Evolutionary conservation across 495 filamentous ascomycete genomes (phyloP).

Genomic region (Xylaria acuta): DNA sequence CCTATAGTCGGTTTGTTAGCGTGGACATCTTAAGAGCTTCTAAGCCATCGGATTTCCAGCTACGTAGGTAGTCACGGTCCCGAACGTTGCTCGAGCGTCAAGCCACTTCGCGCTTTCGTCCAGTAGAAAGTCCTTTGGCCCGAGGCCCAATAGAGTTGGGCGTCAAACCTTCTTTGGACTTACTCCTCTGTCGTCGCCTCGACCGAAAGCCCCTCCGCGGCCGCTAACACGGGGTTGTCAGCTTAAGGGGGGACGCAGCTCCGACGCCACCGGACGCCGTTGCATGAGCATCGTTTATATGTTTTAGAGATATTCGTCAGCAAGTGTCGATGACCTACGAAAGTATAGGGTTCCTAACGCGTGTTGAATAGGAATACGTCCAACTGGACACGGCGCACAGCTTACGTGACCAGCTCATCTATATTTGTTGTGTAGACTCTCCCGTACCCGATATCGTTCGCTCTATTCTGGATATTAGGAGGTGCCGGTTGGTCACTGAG

Average conservation of each 20-base stretch:
- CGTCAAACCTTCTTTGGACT: not conserved
- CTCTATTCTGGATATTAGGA: not conserved
- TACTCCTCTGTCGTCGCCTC: not conserved
- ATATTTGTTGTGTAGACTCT: too few species aligned
- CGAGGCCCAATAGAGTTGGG: not conserved
- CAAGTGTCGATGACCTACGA: too few species aligned
- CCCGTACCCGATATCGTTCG: not conserved
- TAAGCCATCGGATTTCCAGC: not conserved
- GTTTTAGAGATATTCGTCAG: too few species aligned
- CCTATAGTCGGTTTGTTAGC: not conserved
- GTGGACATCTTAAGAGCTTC: not conserved
- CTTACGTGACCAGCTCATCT: too few species aligned
- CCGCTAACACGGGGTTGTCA: not conserved
- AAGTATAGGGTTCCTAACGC: too few species aligned
- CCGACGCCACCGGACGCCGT: not conserved
- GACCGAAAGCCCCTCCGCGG: not conserved
- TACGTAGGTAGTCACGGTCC: not conserved
- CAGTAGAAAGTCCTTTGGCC: not conserved
- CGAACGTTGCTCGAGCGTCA: not conserved
- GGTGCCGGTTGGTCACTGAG: not conserved
- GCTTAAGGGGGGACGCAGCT: not conserved
- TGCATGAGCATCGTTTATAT: too few species aligned
- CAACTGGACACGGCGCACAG: too few species aligned
- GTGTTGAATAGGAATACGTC: not conserved
- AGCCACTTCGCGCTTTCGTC: not conserved